These are phyloP conservation scores for Rosa lucieae DNA, from an alignment of 306 rosid species.

Conservation along the genomic window DNA sequence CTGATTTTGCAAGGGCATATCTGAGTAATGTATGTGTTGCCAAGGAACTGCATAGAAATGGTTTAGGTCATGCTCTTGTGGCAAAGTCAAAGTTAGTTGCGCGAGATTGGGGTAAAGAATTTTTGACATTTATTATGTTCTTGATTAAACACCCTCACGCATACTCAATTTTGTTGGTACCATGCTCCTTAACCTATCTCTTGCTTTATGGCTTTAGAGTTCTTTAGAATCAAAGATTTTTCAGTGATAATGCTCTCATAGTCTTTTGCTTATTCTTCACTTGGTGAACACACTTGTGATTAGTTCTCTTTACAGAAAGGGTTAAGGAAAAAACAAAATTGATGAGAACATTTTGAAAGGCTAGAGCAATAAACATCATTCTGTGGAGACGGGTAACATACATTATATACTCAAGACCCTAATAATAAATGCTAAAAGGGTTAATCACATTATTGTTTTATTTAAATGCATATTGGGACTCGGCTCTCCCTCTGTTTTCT, in stretches of 20 bases:
- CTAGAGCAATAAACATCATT: background rate
- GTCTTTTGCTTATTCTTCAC: background rate
- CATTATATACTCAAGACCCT: background rate
- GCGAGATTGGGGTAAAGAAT: slow-evolving; percentile 73
- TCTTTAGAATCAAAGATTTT: background rate
- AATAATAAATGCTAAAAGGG: background rate
- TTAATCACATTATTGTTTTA: background rate
- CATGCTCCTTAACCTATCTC: background rate
- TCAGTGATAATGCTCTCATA: background rate
- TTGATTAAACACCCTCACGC: background rate
- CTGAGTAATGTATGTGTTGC: slow-evolving; percentile 96
- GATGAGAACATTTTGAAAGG: background rate
- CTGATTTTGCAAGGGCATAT: slow-evolving; percentile 83
- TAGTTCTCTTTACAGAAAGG: background rate
- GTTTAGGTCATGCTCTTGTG: slow-evolving; percentile 71
- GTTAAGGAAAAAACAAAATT: background rate
- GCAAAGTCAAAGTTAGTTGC: slow-evolving; percentile 82
- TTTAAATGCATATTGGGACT: background rate
- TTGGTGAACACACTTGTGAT: background rate
- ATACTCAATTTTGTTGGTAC: background rate
- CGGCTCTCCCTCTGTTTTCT: background rate
- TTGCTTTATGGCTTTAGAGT: background rate
- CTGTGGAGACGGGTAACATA: slow-evolving; percentile 1
- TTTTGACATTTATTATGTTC: background rate
- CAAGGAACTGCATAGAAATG: slow-evolving; percentile 73